phyloP scores from a whole-genome alignment of 1,284 basidiomycete species.

The Anthracocystis panici-leucophaei region DNA sequence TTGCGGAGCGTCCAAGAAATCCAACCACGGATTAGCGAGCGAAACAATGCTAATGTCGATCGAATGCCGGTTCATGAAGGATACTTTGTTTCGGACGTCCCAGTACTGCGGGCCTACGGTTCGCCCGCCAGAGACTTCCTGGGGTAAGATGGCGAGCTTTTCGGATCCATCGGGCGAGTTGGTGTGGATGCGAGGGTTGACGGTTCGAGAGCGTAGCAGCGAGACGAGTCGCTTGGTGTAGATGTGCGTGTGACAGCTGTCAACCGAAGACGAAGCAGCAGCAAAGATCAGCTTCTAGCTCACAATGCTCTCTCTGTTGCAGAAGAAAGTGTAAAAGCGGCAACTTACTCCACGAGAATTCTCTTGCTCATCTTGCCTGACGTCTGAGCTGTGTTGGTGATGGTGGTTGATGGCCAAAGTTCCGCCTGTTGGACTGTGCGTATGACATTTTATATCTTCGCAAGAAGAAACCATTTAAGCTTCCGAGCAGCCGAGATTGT shows the following conservation, averaged over 20 bases:
- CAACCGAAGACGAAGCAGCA: neutral
- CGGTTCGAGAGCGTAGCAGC: conserved; percentile 20
- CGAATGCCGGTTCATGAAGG: conserved; percentile 81
- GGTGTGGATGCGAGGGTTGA: conserved; percentile 32
- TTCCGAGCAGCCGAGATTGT: conserved; percentile 17
- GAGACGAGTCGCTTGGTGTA: conserved; percentile 76
- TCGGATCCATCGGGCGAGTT: conserved; percentile 33
- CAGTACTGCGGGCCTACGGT: conserved; percentile 80
- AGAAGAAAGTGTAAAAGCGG: neutral
- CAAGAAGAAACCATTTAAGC: conserved; percentile 1
- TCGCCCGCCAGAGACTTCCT: conserved; percentile 76
- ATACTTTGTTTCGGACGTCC: conserved; percentile 80
- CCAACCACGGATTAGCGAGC: conserved; percentile 88
- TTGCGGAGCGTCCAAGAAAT: conserved; percentile 79
- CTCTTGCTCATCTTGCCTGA: conserved; percentile 13
- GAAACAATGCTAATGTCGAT: conserved; percentile 73
- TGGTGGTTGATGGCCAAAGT: neutral
- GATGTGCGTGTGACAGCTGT: conserved; percentile 79
- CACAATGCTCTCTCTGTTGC: neutral
- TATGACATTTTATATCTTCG: too few species aligned
- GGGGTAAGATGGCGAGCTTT: conserved; percentile 80
- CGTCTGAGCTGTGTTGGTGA: neutral
- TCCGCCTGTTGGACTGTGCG: neutral
- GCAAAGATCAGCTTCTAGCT: neutral
- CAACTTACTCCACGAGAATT: conserved; percentile 27